Percentiles rank a stretch among this genome's conserved stretches.
phyloP scores from a whole-genome alignment of 1,284 basidiomycete species.

The Schizophyllum amplum region DNA sequence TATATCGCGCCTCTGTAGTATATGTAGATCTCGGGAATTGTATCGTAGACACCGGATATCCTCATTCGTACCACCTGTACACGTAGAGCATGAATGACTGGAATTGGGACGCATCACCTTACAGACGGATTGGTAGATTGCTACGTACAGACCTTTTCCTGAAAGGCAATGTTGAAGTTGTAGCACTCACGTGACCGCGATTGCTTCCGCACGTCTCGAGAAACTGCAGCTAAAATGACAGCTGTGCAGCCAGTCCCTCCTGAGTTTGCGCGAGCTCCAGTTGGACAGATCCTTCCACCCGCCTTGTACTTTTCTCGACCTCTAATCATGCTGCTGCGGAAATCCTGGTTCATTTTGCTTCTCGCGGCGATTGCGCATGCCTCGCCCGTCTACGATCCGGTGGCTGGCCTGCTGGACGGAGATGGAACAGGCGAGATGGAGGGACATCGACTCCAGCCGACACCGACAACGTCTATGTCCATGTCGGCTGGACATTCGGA shows the following conservation, averaged over 20 bases:
- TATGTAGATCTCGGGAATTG: too few species aligned
- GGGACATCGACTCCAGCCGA: neutral
- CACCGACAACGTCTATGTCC: neutral
- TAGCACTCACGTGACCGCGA: neutral
- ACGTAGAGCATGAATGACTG: too few species aligned
- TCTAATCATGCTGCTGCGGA: neutral
- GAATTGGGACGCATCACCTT: too few species aligned
- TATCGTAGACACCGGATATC: too few species aligned
- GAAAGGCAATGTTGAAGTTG: too few species aligned
- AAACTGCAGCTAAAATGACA: neutral
- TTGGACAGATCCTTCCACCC: too few species aligned
- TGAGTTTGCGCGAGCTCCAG: too few species aligned
- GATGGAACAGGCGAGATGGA: neutral
- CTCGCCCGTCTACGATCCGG: neutral
- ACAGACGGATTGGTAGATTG: too few species aligned
- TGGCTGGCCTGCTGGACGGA: neutral
- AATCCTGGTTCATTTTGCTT: neutral
- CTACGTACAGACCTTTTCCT: too few species aligned
- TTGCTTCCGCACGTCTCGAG: neutral
- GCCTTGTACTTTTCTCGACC: neutral
- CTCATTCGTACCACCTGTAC: too few species aligned
- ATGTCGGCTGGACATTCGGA: neutral
- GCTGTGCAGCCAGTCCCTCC: neutral
- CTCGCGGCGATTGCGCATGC: neutral
- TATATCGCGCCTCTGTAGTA: too few species aligned